These are phyloP conservation scores for Mucor racemosus DNA, from an alignment of 371 early-diverging fungal genomes.

Conservation along the genomic window DNA sequence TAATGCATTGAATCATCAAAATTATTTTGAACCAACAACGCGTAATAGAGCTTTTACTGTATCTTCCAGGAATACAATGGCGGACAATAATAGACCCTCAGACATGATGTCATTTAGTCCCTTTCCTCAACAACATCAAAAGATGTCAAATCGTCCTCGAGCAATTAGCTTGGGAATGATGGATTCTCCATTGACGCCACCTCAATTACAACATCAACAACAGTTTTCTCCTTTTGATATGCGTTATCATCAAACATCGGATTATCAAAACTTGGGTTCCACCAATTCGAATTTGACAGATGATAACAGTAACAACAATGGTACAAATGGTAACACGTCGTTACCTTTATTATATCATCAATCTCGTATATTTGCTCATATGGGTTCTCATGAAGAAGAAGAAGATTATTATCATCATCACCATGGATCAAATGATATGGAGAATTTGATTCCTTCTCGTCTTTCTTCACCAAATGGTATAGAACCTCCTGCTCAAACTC, in stretches of 20 bases:
- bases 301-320: background rate
- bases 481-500: conserved; percentile 46
- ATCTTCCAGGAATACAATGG: conserved; percentile 9
- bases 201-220: conserved; percentile 19
- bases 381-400: conserved; percentile 14
- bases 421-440: background rate
- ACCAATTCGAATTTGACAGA: conserved; percentile 14
- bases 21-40: conserved; percentile 17
- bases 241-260: conserved; percentile 6
- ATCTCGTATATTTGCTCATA: conserved; percentile 6
- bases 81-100: background rate
- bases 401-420: background rate
- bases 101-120: conserved; percentile 24
- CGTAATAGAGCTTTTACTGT: conserved; percentile 32
- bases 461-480: background rate
- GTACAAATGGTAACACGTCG: conserved; percentile 1
- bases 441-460: background rate
- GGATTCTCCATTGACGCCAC: conserved; percentile 21
- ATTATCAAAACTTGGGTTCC: conserved; percentile 11
- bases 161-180: conserved; percentile 53
- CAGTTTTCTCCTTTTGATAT: conserved; percentile 29
- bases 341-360: conserved; percentile 3
- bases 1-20: conserved; percentile 6
- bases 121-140: conserved; percentile 26
- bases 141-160: conserved; percentile 40